These are phyloP conservation scores for Staphylotrichum tortipilum DNA, from an alignment of 495 filamentous ascomycete genomes.

Conservation along the genomic window DNA sequence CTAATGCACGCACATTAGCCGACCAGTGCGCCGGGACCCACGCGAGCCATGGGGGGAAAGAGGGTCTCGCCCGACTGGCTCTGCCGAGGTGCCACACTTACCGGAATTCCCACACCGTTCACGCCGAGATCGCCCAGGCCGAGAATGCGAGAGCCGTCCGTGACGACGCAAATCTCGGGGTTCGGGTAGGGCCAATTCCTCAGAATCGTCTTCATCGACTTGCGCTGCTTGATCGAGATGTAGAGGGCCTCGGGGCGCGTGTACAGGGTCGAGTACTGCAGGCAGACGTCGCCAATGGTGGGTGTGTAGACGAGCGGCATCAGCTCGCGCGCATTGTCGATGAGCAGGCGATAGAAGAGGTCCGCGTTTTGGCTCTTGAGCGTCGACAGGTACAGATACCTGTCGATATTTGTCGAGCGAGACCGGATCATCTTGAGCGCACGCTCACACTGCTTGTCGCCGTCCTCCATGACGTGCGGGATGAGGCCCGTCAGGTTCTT, in stretches of 20 bases:
- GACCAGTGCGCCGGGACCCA: slow-evolving; percentile 10
- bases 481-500: slow-evolving; percentile 53
- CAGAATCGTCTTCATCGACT: slow-evolving; percentile 73
- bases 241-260: slow-evolving; percentile 91
- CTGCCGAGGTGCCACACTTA: slow-evolving; percentile 44
- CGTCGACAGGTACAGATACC: slow-evolving; percentile 85
- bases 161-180: slow-evolving; percentile 94
- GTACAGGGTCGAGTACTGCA: slow-evolving; percentile 93
- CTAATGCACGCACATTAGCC: slow-evolving; percentile 30
- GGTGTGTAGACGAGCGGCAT: slow-evolving; percentile 97
- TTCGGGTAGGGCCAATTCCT: slow-evolving; percentile 80
- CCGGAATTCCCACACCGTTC: slow-evolving; percentile 96
- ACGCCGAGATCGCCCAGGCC: slow-evolving; percentile 93
- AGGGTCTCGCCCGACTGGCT: not conserved
- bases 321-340: slow-evolving; percentile 81
- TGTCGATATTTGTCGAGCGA: slow-evolving; percentile 77
- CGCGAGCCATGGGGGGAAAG: slow-evolving; percentile 2
- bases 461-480: slow-evolving; percentile 48
- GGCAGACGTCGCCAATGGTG: slow-evolving; percentile 91
- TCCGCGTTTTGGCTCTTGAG: slow-evolving; percentile 85
- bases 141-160: slow-evolving; percentile 92
- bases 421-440: slow-evolving; percentile 60
- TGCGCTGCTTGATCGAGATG: slow-evolving; percentile 82
- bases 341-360: slow-evolving; percentile 89
- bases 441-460: slow-evolving; percentile 44